phyloP scores from a whole-genome alignment of 2,329 filamentous ascomycete genomes.

The Pleochaeta shiraiana region DNA sequence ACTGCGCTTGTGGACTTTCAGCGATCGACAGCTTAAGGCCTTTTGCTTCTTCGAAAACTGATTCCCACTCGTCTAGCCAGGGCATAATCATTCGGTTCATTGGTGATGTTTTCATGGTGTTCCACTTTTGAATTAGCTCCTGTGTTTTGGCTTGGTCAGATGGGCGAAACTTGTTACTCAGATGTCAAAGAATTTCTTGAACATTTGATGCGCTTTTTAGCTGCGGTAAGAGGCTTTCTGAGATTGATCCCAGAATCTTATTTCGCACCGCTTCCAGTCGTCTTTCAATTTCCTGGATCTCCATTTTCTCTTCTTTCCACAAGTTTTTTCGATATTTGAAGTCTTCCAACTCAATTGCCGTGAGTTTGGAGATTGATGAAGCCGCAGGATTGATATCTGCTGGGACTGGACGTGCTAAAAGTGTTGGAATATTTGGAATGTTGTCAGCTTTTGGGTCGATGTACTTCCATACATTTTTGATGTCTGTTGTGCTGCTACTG shows the following conservation, averaged over 20 bases:
- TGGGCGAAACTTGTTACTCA: neutral
- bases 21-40: neutral
- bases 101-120: neutral
- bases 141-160: neutral
- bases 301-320: neutral
- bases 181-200: neutral
- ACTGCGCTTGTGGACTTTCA: neutral
- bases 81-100: neutral
- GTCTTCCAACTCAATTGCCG: neutral
- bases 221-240: neutral
- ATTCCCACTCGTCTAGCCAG: neutral
- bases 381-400: neutral
- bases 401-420: neutral
- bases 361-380: neutral
- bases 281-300: neutral
- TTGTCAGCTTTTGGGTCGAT: neutral
- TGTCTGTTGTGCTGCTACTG: neutral
- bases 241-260: neutral
- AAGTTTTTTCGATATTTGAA: neutral
- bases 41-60: neutral
- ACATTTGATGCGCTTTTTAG: neutral
- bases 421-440: neutral
- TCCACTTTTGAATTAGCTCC: neutral
- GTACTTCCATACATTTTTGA: neutral
- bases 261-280: neutral